Evolutionary conservation across 805 yeast genomes (phyloP).

Genomic region (Candida silvicultrix): DNA sequence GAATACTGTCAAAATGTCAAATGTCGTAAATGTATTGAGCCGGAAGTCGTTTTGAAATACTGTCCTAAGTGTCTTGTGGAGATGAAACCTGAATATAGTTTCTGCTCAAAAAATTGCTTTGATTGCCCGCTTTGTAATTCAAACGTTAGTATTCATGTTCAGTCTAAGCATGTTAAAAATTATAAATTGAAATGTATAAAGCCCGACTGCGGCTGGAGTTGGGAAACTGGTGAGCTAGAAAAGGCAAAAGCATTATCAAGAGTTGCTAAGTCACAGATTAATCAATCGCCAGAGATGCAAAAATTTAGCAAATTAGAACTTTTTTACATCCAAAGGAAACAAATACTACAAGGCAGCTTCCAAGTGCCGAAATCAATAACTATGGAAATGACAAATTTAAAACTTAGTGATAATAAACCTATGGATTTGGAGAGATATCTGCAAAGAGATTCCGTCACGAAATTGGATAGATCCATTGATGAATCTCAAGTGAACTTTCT

Average conservation of each 20-base stretch:
- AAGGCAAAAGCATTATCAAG: slow-evolving; percentile 13
- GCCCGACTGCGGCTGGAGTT: slow-evolving; percentile 10
- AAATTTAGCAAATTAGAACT: slow-evolving; percentile 14
- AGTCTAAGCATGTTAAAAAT: not conserved
- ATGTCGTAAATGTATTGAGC: slow-evolving; percentile 21
- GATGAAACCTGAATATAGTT: slow-evolving; percentile 16
- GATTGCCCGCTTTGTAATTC: slow-evolving; percentile 20
- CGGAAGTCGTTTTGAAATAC: slow-evolving; percentile 18
- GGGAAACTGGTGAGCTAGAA: slow-evolving; percentile 8
- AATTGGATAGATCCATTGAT: slow-evolving; percentile 4
- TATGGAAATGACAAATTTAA: slow-evolving; percentile 12
- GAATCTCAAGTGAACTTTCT: not conserved
- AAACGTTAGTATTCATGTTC: slow-evolving; percentile 7
- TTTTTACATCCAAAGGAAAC: slow-evolving; percentile 13
- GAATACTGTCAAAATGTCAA: slow-evolving; percentile 19
- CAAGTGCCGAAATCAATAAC: slow-evolving; percentile 10
- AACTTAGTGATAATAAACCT: slow-evolving; percentile 2
- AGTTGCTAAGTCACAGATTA: slow-evolving; percentile 6
- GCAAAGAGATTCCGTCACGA: slow-evolving; percentile 5
- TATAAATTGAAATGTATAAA: slow-evolving; percentile 10
- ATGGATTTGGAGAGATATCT: slow-evolving; percentile 9
- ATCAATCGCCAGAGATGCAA: slow-evolving; percentile 1
- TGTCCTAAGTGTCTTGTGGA: slow-evolving; percentile 22
- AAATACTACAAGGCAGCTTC: slow-evolving; percentile 4
- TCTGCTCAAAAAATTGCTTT: slow-evolving; percentile 22